These are phyloP conservation scores for Tetrahymena thermophila DNA, from an alignment of 73 alveolate species.

Conservation along the genomic window DNA sequence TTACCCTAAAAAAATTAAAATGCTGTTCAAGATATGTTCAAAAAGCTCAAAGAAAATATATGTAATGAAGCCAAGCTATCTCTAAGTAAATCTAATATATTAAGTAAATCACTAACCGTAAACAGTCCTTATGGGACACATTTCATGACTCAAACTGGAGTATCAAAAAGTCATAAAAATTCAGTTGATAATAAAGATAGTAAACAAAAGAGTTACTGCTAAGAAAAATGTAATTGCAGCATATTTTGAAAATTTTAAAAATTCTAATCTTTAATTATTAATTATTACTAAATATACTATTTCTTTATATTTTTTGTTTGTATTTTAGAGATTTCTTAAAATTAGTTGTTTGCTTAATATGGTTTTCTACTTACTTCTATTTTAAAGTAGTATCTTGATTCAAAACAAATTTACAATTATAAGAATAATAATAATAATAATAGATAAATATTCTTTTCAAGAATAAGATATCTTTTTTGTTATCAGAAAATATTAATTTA, in stretches of 20 bases:
- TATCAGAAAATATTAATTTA: neutral
- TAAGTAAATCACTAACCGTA: neutral
- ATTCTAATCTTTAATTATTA: too few species aligned
- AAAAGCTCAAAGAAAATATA: neutral
- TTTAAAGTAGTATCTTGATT: too few species aligned
- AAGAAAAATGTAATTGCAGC: neutral
- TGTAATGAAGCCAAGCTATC: neutral
- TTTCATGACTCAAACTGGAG: neutral
- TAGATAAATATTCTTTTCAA: neutral
- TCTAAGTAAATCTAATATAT: neutral
- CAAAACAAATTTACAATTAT: too few species aligned
- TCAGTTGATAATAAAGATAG: neutral
- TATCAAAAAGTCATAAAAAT: neutral
- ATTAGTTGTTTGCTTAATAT: too few species aligned
- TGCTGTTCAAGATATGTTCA: neutral
- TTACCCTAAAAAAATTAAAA: neutral
- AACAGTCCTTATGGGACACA: neutral
- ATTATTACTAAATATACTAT: too few species aligned
- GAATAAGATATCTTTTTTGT: neutral
- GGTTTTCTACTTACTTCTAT: too few species aligned
- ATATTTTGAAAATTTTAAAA: neutral
- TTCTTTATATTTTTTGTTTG: too few species aligned
- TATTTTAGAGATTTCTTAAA: too few species aligned
- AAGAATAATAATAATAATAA: too few species aligned
- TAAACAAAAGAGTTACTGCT: neutral